Evolutionary conservation across 225 moss, liverwort and hornwort species (phyloP), one percentile per base, ranked within the genome.

Genomic region (Bryum argenteum): DNA sequence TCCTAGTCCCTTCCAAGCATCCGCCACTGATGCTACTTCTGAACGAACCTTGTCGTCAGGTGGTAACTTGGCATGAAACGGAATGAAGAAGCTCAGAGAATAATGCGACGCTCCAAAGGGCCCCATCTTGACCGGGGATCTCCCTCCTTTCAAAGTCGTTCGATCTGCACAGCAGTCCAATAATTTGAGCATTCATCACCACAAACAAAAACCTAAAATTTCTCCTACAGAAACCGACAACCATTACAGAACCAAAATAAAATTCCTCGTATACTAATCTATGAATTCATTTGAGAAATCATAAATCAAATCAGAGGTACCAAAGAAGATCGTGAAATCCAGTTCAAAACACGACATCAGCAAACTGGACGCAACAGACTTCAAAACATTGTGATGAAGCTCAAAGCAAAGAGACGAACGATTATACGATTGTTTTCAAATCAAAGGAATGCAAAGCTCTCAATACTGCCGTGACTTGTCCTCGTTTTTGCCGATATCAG

Each of bases 101-200:
- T 79, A 79, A 72, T 75, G 78, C 14, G 83, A 83, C 63, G 79
- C 72, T 65, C 83, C 83, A 79, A 83, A 83, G 54, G 83, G 64
- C 9, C 65, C 83, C 83, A 83, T 79, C 45, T 41, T 21, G 67
- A 41, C 17, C 20, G 63, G 43, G n/a, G 22, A 21, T 58, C 20
- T 67, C 33, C 22, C 65, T 38, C 19, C 42, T 58, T 33, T 51
- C 54, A 66, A 43, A 58, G 16, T 33, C 48, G 55, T 8, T 14
- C 5, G 75, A 72, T 57, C 81, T 85, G 81, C 79, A 76, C 62
- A 78, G n/a, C 63, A 69, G 61, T 52, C 12, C 12, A 28, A 54
- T 26, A 4, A 51, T 18, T 59, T 68, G 28, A 74, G 40, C 63
- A 71, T 26, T 26, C 52, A 60, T 33, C 33, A 12, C 52, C 63